Percentiles rank a stretch among this genome's conserved stretches.
These are phyloP conservation scores for Penicillium capsulatum DNA, from an alignment of 2,329 filamentous ascomycete genomes.

Conservation along the genomic window DNA sequence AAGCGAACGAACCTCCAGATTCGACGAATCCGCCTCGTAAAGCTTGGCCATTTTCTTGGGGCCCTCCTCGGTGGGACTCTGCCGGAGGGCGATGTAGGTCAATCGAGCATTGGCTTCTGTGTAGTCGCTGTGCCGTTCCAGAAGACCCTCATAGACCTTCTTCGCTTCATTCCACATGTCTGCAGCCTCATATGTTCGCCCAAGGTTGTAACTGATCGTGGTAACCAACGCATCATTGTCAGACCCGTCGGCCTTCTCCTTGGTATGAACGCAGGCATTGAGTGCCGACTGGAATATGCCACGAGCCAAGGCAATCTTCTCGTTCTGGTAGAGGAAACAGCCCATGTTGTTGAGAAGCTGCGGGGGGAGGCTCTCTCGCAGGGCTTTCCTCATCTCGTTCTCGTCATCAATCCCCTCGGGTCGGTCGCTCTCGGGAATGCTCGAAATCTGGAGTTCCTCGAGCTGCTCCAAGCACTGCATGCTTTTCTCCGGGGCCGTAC, in stretches of 20 bases:
- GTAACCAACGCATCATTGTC: conserved; percentile 91
- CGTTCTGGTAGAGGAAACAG: conserved; percentile 86
- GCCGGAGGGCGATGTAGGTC: conserved; percentile 81
- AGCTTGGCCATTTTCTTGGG: conserved; percentile 81
- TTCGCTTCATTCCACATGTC: conserved; percentile 77
- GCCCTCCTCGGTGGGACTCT: conserved; percentile 77
- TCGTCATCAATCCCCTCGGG: conserved; percentile 60
- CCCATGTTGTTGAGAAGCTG: conserved; percentile 96
- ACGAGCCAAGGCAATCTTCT: conserved; percentile 73
- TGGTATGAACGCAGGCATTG: conserved; percentile 77
- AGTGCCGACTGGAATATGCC: conserved; percentile 90
- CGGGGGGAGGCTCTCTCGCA: conserved; percentile 77
- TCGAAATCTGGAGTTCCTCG: conserved; percentile 80
- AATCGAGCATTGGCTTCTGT: conserved; percentile 84
- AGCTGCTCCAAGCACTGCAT: conserved; percentile 88
- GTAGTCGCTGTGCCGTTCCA: conserved; percentile 84
- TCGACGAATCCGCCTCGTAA: conserved; percentile 75
- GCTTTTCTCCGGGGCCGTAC: conserved; percentile 79
- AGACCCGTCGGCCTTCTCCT: conserved; percentile 67
- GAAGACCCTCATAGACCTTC: conserved; percentile 79
- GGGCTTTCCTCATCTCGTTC: conserved; percentile 51
- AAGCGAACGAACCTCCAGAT: conserved; percentile 85
- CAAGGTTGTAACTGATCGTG: conserved; percentile 95
- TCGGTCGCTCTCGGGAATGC: conserved; percentile 66
- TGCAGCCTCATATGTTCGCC: conserved; percentile 84